Evolutionary conservation across 306 rosid genomes (phyloP), one percentile per base, ranked within the genome.

Genomic region (Carpinus fangiana): DNA sequence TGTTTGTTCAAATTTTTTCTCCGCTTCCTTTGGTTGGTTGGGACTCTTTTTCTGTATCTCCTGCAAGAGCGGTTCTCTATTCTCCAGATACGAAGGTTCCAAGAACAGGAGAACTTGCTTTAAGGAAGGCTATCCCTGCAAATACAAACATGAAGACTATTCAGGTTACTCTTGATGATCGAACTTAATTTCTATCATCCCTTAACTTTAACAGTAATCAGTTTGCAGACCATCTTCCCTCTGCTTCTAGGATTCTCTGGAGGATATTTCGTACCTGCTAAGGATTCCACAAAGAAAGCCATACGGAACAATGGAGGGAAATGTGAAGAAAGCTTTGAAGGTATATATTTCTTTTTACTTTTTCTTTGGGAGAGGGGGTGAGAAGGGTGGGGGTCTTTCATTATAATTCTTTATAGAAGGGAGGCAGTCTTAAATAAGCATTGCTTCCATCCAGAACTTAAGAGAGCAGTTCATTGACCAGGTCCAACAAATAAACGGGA

Each of bases 231-330:
- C 46, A 59, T 48, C 71, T 64, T 81, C 54, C 73, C 74, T 80
- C 43, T 67, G 43, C 69, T 73, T 81, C 14, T 81, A 94, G 98
- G 98, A 90, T 36, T 69, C 97, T 68, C 87, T 94, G 21, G 98
- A 92, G 74, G 97, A 94, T 78, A 89, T 94, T 70, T 88, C 90
- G 1, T 94, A 94, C 88, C 82, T 90, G 78, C 84, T 92, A 66
- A 89, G 97, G 89, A 94, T 94, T 85, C 97, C 98, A 5, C 97
- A 94, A 77, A 87, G 98, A 77, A 94, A 92, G 77, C 97, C 98
- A 71, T 94, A 80, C 81, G 98, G 98, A 78, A 89, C 97, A 55
- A 94, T 94, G 98, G 97, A 94, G 84, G 91, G 95, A 76, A 91
- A 87, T 87, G 97, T 94, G 78, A 92, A 94, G 89, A 94, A 89